Conservation (phyloP, 2,329 filamentous ascomycete species). For the Thielaviopsis musarum region DNA sequence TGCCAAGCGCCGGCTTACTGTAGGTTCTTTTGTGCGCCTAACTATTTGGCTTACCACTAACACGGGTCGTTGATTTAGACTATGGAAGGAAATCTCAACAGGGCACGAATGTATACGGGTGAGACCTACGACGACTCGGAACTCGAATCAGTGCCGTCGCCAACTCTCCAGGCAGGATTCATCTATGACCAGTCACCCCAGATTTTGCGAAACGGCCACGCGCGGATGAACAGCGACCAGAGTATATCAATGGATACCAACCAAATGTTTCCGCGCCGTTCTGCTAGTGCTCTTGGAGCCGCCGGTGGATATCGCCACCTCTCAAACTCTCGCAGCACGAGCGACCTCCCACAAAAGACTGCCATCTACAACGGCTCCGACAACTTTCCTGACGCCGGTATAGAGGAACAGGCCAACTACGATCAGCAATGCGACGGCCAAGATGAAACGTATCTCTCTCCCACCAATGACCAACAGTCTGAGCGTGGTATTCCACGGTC, state of each 20-base stretch:
- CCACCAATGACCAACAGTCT: constrained; percentile 25
- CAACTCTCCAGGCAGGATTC: constrained; percentile 25
- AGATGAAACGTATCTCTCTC: constrained; percentile 23
- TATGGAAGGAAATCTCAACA: constrained; percentile 81
- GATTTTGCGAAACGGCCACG: constrained; percentile 26
- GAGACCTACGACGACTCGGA: constrained; percentile 22
- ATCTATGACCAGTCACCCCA: constrained; percentile 14
- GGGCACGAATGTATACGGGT: constrained; percentile 49
- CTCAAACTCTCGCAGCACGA: constrained; percentile 8
- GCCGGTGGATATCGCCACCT: constrained; percentile 40
- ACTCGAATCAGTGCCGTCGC: constrained; percentile 33
- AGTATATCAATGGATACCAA: constrained; percentile 17
- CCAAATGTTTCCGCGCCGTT: constrained; percentile 28
- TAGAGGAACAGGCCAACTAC: constrained; percentile 30
- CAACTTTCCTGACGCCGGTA: constrained; percentile 32
- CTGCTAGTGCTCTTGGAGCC: constrained; percentile 46
- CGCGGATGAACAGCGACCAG: constrained; percentile 45
- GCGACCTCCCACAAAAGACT: background rate
- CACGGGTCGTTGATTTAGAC: constrained; percentile 35
- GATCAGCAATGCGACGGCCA: constrained; percentile 5
- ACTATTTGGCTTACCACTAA: constrained; percentile 11
- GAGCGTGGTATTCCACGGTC: constrained; percentile 42
- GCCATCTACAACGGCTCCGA: constrained; percentile 18
- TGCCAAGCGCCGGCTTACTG: constrained; percentile 75
- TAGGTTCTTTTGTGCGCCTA: constrained; percentile 29